Percentiles rank a stretch among this genome's conserved stretches.
Evolutionary conservation across 257 asterid genomes (phyloP).

Genomic region (Paulownia fortunei): DNA sequence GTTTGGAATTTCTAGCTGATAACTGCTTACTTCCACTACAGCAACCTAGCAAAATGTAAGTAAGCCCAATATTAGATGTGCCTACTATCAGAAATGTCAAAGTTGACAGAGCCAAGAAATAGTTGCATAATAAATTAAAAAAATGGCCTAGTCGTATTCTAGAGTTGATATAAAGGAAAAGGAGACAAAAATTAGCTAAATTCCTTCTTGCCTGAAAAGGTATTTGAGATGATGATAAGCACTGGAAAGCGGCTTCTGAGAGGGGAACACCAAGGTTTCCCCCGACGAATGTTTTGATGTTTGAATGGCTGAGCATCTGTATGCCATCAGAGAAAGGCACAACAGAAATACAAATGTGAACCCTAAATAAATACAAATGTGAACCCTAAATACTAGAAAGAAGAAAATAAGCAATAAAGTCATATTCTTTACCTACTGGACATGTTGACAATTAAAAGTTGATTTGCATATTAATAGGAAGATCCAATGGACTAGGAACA

Average conservation of each 20-base stretch:
- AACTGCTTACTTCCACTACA: conserved; percentile 55
- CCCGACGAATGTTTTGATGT: conserved; percentile 41
- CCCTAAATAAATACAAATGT: too few species aligned
- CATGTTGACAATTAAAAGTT: too few species aligned
- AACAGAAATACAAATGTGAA: neutral
- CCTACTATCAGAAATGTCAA: neutral
- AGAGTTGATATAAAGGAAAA: neutral
- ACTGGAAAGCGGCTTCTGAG: conserved; percentile 44
- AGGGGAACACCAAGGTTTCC: conserved; percentile 56
- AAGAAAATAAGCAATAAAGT: neutral
- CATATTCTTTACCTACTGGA: too few species aligned
- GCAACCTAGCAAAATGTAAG: conserved; percentile 36
- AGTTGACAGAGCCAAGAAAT: neutral
- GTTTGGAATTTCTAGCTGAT: conserved; percentile 52
- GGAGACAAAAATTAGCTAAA: neutral
- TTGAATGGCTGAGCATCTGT: conserved; percentile 40
- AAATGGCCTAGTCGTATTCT: neutral
- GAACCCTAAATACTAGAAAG: neutral
- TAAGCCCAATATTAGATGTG: neutral
- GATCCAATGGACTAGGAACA: too few species aligned
- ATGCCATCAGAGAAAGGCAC: neutral
- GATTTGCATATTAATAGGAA: too few species aligned
- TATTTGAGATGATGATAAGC: conserved; percentile 36
- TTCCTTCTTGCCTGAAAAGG: conserved; percentile 41
- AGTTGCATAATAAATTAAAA: neutral